Base-by-base conservation (phyloP, 192 early-diverging fungal species). In the Diversispora epigaea region DNA sequence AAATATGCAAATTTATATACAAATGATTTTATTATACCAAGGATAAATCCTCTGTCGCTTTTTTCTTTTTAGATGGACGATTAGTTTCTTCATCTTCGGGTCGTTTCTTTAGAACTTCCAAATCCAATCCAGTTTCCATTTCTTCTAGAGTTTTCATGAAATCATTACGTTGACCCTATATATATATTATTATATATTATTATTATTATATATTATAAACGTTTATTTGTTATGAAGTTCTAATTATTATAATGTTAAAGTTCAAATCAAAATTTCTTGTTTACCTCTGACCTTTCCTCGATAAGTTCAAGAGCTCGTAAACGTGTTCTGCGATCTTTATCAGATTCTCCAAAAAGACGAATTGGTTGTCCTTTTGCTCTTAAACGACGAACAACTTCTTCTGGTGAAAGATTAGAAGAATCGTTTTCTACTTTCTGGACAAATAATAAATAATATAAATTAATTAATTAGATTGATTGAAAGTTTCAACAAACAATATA, bases 331-430 rank as follows among this genome's bases (percentile, higher is more conserved):
- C 97, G 91, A 76, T 91, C 83, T 41, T 81, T 78, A 78, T 95
- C 89, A 10, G 91, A 89, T 78, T 99, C 97, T 54, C 91, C 97
- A 80, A 99, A 99, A 49, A 98, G 80, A 10, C 92, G 86, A 75
- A 96, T 95, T 45, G 97, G 97, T 74, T 97, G 89, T 58, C 91
- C 91, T 60, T 89, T 89, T 9, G 93, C 90, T 9, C 97, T 85
- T 49, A 99, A 83, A 46, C 96, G 91, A 46, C 89, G 86, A 41
- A 93, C 76, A 0, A 95, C 86, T 63, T 98, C 95, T 40, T 91
- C 90, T 22, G 87, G 78, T 22, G 89, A 79, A 58, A 96, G 89
- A 55, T 88, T 84, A 58, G 83, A 86, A 3, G 85, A 78, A 43
- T 84, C 83, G 12, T 43, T 66, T 25, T 68, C 67, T 5, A 68